Percentiles rank a stretch among this genome's conserved stretches.
phyloP scores from a whole-genome alignment of 106 monocot genomes.

The Vanilla planifolia region DNA sequence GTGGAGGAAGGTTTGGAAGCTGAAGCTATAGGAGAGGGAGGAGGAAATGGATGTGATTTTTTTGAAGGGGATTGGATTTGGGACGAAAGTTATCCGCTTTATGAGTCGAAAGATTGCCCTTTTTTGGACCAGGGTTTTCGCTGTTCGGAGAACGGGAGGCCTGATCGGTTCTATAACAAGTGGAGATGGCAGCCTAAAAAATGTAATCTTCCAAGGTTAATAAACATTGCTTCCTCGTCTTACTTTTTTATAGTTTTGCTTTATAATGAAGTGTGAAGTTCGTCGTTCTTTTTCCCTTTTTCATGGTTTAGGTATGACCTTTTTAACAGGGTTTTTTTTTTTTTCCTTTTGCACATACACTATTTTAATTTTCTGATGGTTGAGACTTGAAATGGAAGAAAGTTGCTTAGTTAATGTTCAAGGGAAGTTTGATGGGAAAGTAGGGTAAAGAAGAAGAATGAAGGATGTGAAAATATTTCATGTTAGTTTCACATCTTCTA shows the following conservation, averaged over 20 bases:
- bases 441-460: too few species aligned
- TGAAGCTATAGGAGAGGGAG: not conserved
- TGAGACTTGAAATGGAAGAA: not conserved
- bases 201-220: constrained; percentile 54
- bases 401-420: too few species aligned
- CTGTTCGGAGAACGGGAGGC: constrained; percentile 60
- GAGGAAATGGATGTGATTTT: constrained; percentile 31
- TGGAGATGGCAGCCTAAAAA: constrained; percentile 61
- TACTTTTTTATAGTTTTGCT: too few species aligned
- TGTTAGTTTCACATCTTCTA: too few species aligned
- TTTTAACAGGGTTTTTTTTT: not conserved
- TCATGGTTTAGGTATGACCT: too few species aligned
- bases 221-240: too few species aligned
- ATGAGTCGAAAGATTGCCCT: constrained; percentile 40
- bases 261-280: too few species aligned
- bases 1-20: not conserved
- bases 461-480: too few species aligned
- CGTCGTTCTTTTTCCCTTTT: too few species aligned
- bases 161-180: constrained; percentile 40
- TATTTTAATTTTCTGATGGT: not conserved
- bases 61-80: constrained; percentile 54
- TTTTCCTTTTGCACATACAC: too few species aligned
- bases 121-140: constrained; percentile 59
- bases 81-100: constrained; percentile 52
- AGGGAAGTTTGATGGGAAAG: too few species aligned